Conservation (phyloP, 306 rosid genomes). For the Abrus precatorius region DNA sequence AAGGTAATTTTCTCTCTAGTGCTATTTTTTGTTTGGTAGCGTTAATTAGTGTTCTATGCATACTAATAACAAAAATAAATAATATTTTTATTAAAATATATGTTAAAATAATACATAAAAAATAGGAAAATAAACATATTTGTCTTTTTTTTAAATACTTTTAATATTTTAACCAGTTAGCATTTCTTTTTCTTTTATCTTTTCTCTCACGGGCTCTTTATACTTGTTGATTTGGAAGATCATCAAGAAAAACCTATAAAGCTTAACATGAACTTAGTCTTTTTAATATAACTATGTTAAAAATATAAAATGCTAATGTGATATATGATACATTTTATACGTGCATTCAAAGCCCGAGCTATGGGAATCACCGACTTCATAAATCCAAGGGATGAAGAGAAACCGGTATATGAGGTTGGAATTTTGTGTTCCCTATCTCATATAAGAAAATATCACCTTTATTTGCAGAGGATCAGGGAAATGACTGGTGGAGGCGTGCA, state of each 20-base stretch:
- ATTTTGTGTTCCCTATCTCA: neutral
- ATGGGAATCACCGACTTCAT: slow-evolving; percentile 80
- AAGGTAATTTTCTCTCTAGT: slow-evolving; percentile 48
- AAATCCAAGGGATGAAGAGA: slow-evolving; percentile 69
- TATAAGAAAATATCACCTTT: slow-evolving; percentile 17
- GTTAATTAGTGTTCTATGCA: no score
- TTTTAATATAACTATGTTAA: neutral
- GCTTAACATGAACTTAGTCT: neutral
- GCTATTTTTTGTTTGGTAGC: no score
- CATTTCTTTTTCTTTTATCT: neutral
- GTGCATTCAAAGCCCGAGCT: slow-evolving; percentile 50
- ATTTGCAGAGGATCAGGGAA: slow-evolving; percentile 64
- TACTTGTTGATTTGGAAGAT: neutral
- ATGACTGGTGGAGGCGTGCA: slow-evolving; percentile 70
- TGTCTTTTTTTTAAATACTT: no score
- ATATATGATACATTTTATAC: neutral
- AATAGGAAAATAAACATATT: no score
- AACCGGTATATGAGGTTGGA: slow-evolving; percentile 71
- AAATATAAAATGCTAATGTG: neutral
- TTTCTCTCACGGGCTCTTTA: neutral
- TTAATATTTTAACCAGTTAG: no score
- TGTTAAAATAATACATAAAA: no score
- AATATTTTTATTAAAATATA: no score
- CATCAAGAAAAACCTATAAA: neutral
- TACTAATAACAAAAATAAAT: no score